Evolutionary conservation across 768 basidiomycete species (phyloP).

Genomic region (Phaeotremella skinneri): DNA sequence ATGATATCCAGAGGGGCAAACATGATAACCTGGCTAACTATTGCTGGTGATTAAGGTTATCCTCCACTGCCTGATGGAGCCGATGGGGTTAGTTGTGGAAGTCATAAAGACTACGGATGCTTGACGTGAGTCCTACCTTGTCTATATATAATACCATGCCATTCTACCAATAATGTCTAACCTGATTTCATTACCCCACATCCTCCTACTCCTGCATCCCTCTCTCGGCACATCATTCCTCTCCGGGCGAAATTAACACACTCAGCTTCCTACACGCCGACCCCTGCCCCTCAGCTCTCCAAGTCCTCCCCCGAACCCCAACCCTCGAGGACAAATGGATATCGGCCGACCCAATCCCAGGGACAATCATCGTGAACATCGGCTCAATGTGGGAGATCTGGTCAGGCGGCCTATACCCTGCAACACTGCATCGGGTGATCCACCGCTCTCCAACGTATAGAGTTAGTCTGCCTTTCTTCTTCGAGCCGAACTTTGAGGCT

Average conservation of each 20-base stretch:
- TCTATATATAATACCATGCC: too few species aligned
- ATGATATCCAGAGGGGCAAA: slow-evolving; percentile 8
- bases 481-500: slow-evolving; percentile 82
- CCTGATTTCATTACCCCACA: not conserved
- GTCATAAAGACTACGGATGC: slow-evolving; percentile 91
- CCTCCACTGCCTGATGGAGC: slow-evolving; percentile 76
- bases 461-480: slow-evolving; percentile 91
- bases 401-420: slow-evolving; percentile 80
- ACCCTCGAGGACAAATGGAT: slow-evolving; percentile 59
- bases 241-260: too few species aligned
- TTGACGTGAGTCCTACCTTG: slow-evolving; percentile 66
- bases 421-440: slow-evolving; percentile 85
- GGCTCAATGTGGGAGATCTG: slow-evolving; percentile 91
- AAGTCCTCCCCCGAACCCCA: slow-evolving; percentile 63
- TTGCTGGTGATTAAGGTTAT: slow-evolving; percentile 56
- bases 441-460: slow-evolving; percentile 71
- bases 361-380: slow-evolving; percentile 84
- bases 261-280: slow-evolving; percentile 83
- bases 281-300: slow-evolving; percentile 72
- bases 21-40: not conserved
- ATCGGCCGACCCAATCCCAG: slow-evolving; percentile 75
- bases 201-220: not conserved
- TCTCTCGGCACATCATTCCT: not conserved
- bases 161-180: slow-evolving; percentile 10
- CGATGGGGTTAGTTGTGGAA: slow-evolving; percentile 83